Evolutionary conservation across 257 asterid species (phyloP), one percentile per base, ranked within the genome.

Genomic region (Ilex aquifolium): DNA sequence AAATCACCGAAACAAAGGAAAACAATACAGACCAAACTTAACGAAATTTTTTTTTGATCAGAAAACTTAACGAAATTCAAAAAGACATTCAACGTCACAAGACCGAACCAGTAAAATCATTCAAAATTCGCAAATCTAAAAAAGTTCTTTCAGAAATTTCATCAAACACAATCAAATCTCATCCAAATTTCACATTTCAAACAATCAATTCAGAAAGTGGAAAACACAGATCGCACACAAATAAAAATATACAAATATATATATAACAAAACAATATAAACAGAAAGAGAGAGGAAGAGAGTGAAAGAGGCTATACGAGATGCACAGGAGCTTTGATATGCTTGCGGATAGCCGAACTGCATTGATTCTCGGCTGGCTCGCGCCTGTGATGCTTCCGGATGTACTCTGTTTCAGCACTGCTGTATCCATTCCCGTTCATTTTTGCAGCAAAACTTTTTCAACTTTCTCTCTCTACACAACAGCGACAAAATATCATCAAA

Each of bases 301-400:
- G n/a, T 49, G 16, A 31, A 4, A 12, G 13, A 11, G 52, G 52
- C 4, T 80, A 67, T 78, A 87, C 95, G 53, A 87, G 90, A 77
- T 84, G 90, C 14, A 77, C 81, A 16, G 95, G 95, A 50, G 95
- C 86, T 61, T 75, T 83, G 65, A 87, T 74, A 79, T 78, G 88
- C 75, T 82, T 81, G 80, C 82, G 59, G 64, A 84, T 85, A 69
- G 77, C 63, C 31, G 95, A 87, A 72, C 66, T 78, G 79, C 92
- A 84, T 77, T 82, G 95, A 74, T 80, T 77, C 63, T 77, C 88
- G 67, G 72, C 69, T 58, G 69, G 77, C 73, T 79, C 69, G 58
- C 79, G 90, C 46, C 31, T 67, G 70, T 87, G 92, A 69, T 87
- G 88, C 82, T 72, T 87, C 81, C 67, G 68, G 32, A 74, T 62